These are phyloP conservation scores for Monilinia vaccinii-corymbosi DNA, from an alignment of 2,329 filamentous ascomycete species.

Conservation along the genomic window DNA sequence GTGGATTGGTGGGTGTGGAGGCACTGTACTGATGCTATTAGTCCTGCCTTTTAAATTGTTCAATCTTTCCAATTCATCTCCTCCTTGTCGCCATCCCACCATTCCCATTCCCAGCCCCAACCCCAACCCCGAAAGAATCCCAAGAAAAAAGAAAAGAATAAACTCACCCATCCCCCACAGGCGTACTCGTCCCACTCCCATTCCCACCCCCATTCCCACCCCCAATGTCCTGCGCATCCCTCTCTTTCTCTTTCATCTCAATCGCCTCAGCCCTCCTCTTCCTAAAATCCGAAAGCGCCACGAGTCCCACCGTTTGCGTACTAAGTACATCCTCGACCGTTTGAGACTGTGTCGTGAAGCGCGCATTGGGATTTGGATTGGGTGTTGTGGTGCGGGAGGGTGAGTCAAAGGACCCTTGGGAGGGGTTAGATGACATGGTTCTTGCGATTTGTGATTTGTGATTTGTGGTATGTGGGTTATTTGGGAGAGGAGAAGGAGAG, in stretches of 20 bases:
- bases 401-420: conserved; percentile 13
- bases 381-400: conserved; percentile 25
- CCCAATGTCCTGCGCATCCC: conserved; percentile 59
- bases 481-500: not conserved
- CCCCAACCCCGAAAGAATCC: conserved; percentile 8
- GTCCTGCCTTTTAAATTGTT: conserved; percentile 14
- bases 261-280: conserved; percentile 93
- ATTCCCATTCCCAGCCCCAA: not conserved
- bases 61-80: not conserved
- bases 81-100: not conserved
- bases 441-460: not conserved
- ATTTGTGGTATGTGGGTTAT: not conserved
- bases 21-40: conserved; percentile 29
- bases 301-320: conserved; percentile 61
- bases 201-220: conserved; percentile 15
- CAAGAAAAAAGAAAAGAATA: not conserved
- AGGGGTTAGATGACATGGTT: conserved; percentile 22
- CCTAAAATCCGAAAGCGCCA: conserved; percentile 86
- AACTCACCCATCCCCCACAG: conserved; percentile 48
- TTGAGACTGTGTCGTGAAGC: conserved; percentile 27
- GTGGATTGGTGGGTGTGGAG: conserved; percentile 34
- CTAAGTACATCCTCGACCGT: conserved; percentile 30
- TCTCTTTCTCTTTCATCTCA: conserved; percentile 83
- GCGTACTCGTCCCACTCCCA: conserved; percentile 15
- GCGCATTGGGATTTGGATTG: conserved; percentile 26